Evolutionary conservation across 2,329 filamentous ascomycete genomes (phyloP).

Genomic region (Penicillium sp.): DNA sequence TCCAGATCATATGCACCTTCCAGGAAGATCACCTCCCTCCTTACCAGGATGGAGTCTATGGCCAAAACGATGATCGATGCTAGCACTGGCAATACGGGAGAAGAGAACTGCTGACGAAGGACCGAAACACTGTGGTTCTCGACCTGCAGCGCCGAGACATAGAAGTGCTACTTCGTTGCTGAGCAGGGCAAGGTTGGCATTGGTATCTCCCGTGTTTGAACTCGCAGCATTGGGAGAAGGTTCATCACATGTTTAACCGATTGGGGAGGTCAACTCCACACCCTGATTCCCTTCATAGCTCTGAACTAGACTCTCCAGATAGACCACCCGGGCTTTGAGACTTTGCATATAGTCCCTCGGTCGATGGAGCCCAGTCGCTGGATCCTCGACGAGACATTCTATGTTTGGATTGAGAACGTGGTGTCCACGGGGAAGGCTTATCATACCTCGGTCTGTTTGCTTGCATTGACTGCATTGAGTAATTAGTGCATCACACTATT

Average conservation of each 20-base stretch:
- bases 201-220: no score
- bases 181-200: neutral
- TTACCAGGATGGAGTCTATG: slow-evolving; percentile 24
- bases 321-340: slow-evolving; percentile 17
- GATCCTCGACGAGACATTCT: slow-evolving; percentile 41
- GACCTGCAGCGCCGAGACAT: slow-evolving; percentile 23
- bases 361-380: slow-evolving; percentile 34
- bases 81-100: slow-evolving; percentile 9
- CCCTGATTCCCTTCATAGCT: slow-evolving; percentile 6
- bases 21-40: slow-evolving; percentile 26
- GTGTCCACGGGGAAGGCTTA: neutral
- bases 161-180: slow-evolving; percentile 34
- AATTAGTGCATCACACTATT: slow-evolving; percentile 23
- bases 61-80: slow-evolving; percentile 14
- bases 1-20: slow-evolving; percentile 9
- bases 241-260: no score
- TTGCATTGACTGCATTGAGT: slow-evolving; percentile 31
- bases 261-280: neutral
- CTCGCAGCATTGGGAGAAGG: no score
- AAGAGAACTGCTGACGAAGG: slow-evolving; percentile 38
- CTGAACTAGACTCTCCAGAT: slow-evolving; percentile 33
- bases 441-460: slow-evolving; percentile 18
- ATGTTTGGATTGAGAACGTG: neutral
- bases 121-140: slow-evolving; percentile 41
- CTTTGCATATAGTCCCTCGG: slow-evolving; percentile 36